These are phyloP conservation scores for Microdochium nivale DNA, from an alignment of 2,329 filamentous ascomycete genomes.

Conservation along the genomic window DNA sequence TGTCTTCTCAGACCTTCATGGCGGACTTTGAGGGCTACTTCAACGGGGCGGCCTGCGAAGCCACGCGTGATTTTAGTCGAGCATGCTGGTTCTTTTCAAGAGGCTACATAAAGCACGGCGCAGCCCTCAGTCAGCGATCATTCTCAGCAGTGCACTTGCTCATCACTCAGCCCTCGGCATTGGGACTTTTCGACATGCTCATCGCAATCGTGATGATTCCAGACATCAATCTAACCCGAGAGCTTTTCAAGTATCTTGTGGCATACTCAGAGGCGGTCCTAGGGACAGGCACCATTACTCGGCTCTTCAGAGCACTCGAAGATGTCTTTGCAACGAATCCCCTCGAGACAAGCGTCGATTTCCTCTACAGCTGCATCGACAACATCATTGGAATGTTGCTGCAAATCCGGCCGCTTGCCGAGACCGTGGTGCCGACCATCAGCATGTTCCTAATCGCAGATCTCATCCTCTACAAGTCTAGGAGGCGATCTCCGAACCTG, in stretches of 20 bases:
- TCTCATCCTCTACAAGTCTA: conserved; percentile 8
- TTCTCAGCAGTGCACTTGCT: conserved; percentile 10
- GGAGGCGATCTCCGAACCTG: conserved; percentile 5
- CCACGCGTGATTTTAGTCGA: conserved; percentile 11
- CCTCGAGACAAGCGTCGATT: conserved; percentile 8
- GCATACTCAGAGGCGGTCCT: conserved; percentile 5
- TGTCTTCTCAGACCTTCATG: conserved; percentile 6
- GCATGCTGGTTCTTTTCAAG: conserved; percentile 12
- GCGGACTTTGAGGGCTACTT: conserved; percentile 9
- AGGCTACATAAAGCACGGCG: conserved; percentile 8
- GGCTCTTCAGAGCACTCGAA: conserved; percentile 7
- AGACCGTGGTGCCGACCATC: conserved; percentile 8
- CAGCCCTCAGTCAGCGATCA: conserved; percentile 8
- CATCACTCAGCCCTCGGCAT: conserved; percentile 8
- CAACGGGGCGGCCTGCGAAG: conserved; percentile 10
- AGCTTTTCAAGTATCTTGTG: conserved; percentile 11
- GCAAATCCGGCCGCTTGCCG: conserved; percentile 6
- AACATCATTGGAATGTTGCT: conserved; percentile 12
- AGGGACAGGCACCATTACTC: conserved; percentile 6
- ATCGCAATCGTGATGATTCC: conserved; percentile 10
- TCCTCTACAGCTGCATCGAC: conserved; percentile 12
- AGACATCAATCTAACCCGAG: conserved; percentile 7
- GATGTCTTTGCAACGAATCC: conserved; percentile 8
- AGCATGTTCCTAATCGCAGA: conserved; percentile 10
- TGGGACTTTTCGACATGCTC: conserved; percentile 10